Evolutionary conservation across 257 asterid species (phyloP), one percentile per base, ranked within the genome.

Genomic region (Galeopsis tetrahit): DNA sequence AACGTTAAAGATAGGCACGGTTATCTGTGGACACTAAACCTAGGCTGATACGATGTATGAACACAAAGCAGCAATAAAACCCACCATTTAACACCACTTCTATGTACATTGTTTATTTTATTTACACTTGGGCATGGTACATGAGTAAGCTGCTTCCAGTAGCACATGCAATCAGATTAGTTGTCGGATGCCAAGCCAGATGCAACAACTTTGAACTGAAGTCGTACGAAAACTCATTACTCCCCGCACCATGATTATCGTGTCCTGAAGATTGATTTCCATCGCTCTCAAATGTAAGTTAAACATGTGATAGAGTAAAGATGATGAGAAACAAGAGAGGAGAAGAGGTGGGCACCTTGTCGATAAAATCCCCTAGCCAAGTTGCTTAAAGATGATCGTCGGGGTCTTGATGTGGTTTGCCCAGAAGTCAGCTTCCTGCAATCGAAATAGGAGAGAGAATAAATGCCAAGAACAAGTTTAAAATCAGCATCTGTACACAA

Each of bases 181-280:
- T 61, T 28, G 79, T 76, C 3, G 95, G 96, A 79, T 90, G 93
- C 97, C 95, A 90, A 6, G 97, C 89, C 83, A 90, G 68, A 77
- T 85, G 84, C 83, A 83, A 82, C 83, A 86, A 66, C 84, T 86
- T 88, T 0, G 88, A 76, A 49, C 80, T 82, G 70, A 82, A 80
- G 79, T 90, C 87, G 9, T 70, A 69, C 3, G 78, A 74, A 39
- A 69, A 55, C 55, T 83, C 90, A 2, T 79, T 75, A 42, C 73
- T 61, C 70, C 75, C 83, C 3, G 84, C 44, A 31, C 69, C 36
- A 3, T 73, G 74, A 14, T 34, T 55, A 36, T 85, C 86, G 6
- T 68, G 72, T 48, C 85, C 92, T 81, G 88, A n/a, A 70, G 62
- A 51, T 56, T 5, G 31, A 49, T 49, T 44, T 67, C 1, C 32